Conservation (phyloP, 129 eudicot species). For the Ambrosia artemisiifolia region DNA sequence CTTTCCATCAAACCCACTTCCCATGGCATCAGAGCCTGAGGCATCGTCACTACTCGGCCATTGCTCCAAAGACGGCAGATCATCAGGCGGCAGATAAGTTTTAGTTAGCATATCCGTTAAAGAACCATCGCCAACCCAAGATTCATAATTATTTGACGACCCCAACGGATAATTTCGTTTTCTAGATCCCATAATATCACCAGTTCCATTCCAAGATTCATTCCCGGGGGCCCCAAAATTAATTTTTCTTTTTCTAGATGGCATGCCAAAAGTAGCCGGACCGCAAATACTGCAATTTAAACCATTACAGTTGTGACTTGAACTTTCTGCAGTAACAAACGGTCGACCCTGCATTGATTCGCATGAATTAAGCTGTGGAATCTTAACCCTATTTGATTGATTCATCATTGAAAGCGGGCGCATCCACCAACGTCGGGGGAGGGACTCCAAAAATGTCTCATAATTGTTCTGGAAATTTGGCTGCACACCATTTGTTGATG, state of each 20-base stretch:
- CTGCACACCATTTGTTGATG: constrained; percentile 5
- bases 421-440: constrained; percentile 14
- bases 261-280: constrained; percentile 18
- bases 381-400: constrained; percentile 15
- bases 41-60: background rate
- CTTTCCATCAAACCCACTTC: constrained; percentile 1
- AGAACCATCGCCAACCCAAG: constrained; percentile 7
- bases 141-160: constrained; percentile 3
- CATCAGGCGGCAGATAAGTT: background rate
- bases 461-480: background rate
- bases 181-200: constrained; percentile 15
- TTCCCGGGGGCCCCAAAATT: constrained; percentile 9
- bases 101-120: constrained; percentile 1
- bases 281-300: constrained; percentile 36
- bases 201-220: constrained; percentile 1
- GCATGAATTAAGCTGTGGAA: constrained; percentile 10
- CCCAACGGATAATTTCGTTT: constrained; percentile 12
- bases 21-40: background rate
- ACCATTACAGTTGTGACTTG: constrained; percentile 28
- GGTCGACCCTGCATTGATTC: constrained; percentile 8
- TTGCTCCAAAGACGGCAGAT: constrained; percentile 27
- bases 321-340: background rate
- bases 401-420: constrained; percentile 17
- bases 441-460: constrained; percentile 1
- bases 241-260: constrained; percentile 20